Percentiles rank a stretch among this genome's conserved stretches.
Evolutionary conservation across 352 stramenopile species (phyloP).

Genomic region (Pythium insidiosum): DNA sequence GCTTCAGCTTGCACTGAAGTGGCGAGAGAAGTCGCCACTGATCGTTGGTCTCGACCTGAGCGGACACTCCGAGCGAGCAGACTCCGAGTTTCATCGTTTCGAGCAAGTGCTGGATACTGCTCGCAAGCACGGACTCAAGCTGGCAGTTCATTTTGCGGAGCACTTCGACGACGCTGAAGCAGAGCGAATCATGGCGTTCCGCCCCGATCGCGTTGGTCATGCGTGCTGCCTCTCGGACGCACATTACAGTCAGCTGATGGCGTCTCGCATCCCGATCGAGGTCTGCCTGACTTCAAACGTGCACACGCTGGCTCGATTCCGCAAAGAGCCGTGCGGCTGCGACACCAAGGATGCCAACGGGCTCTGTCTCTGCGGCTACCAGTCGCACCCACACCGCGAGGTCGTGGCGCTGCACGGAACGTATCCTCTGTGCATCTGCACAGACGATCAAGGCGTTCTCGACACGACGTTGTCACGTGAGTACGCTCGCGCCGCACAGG

Average conservation of each 20-base stretch:
- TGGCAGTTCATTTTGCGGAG: slow-evolving; percentile 92
- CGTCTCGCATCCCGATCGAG: slow-evolving; percentile 84
- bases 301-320: slow-evolving; percentile 86
- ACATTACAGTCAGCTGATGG: slow-evolving; percentile 63
- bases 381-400: slow-evolving; percentile 71
- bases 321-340: slow-evolving; percentile 23
- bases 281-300: slow-evolving; percentile 92
- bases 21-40: slow-evolving; percentile 35
- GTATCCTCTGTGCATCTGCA: slow-evolving; percentile 89
- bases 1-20: slow-evolving; percentile 44
- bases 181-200: slow-evolving; percentile 78
- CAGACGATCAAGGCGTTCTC: slow-evolving; percentile 91
- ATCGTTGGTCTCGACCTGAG: slow-evolving; percentile 85
- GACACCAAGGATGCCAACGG: slow-evolving; percentile 29
- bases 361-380: slow-evolving; percentile 60
- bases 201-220: slow-evolving; percentile 89
- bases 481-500: slow-evolving; percentile 68
- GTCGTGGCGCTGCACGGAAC: slow-evolving; percentile 32
- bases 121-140: slow-evolving; percentile 60
- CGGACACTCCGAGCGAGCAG: slow-evolving; percentile 66
- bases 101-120: slow-evolving; percentile 64
- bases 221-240: slow-evolving; percentile 74
- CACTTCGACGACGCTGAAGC: slow-evolving; percentile 81
- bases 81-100: slow-evolving; percentile 84
- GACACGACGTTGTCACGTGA: slow-evolving; percentile 86